These are phyloP conservation scores for Nymphaea colorata DNA, from an alignment of 164 flowering plant genomes.

Conservation along the genomic window DNA sequence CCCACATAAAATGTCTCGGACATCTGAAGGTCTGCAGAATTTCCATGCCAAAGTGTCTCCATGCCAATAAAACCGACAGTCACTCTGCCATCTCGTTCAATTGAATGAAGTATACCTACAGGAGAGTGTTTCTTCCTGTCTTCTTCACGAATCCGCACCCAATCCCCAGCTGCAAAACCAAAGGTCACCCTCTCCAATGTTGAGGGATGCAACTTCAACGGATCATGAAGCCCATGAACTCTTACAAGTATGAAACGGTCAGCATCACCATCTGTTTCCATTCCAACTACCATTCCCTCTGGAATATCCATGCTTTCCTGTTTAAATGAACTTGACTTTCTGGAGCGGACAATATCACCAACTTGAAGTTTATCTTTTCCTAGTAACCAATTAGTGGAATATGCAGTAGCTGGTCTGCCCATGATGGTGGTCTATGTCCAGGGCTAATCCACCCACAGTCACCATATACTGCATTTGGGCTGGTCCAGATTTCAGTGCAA, in stretches of 20 bases:
- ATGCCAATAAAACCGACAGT: constrained; percentile 59
- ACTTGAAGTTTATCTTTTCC: constrained; percentile 67
- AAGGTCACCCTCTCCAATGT: constrained; percentile 65
- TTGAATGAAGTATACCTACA: constrained; percentile 76
- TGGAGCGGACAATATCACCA: constrained; percentile 74
- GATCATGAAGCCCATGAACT: constrained; percentile 81
- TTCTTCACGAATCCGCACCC: constrained; percentile 68
- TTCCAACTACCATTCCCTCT: constrained; percentile 70
- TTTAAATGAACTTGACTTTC: constrained; percentile 59
- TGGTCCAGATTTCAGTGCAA: constrained; percentile 37
- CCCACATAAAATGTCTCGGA: constrained; percentile 65
- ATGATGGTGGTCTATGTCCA: constrained; percentile 15
- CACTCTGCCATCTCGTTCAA: constrained; percentile 55
- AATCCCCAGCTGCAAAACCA: constrained; percentile 84
- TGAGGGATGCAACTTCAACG: constrained; percentile 48
- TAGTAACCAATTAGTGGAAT: constrained; percentile 71
- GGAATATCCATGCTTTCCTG: constrained; percentile 67
- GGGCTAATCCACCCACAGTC: constrained; percentile 34
- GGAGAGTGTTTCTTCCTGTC: constrained; percentile 58
- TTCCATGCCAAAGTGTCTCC: constrained; percentile 74
- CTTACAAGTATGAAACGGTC: constrained; percentile 60
- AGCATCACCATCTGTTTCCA: constrained; percentile 34
- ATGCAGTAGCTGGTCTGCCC: constrained; percentile 4
- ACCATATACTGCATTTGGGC: constrained; percentile 27
- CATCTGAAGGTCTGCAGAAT: constrained; percentile 59